These are phyloP conservation scores for Mucor indicus DNA, from an alignment of 371 early-diverging fungal genomes.

Conservation along the genomic window DNA sequence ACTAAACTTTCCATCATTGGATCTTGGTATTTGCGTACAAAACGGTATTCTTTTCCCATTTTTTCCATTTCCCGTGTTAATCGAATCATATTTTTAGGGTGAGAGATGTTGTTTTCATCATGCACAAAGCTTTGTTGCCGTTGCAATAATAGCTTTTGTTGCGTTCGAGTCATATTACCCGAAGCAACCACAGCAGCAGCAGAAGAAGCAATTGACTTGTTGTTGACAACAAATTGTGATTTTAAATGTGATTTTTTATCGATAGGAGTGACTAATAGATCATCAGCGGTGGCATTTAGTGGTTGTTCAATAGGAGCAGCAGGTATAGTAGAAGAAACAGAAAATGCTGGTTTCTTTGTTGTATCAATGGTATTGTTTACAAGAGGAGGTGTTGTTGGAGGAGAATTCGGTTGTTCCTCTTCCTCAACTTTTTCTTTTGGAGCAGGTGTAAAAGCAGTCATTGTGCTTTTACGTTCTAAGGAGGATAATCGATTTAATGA, in stretches of 20 bases:
- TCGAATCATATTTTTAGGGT: conserved; percentile 48
- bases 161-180: conserved; percentile 41
- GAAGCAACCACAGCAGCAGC: conserved; percentile 9
- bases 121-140: conserved; percentile 38
- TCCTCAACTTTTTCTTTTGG: conserved; percentile 1
- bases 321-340: conserved; percentile 6
- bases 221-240: conserved; percentile 24
- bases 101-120: conserved; percentile 40
- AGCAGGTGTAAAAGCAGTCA: conserved; percentile 7
- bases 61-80: conserved; percentile 46
- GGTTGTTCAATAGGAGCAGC: conserved; percentile 17
- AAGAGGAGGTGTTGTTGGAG: conserved; percentile 5
- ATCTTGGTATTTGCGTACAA: conserved; percentile 26
- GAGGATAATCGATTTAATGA: conserved; percentile 19
- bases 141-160: conserved; percentile 47
- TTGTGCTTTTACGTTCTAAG: conserved; percentile 4
- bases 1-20: conserved; percentile 35
- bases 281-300: conserved; percentile 11
- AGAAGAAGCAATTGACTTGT: conserved; percentile 9
- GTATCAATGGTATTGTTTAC: no score
- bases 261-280: neutral
- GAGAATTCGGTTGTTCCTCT: conserved; percentile 5
- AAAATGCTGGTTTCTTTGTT: conserved; percentile 5
- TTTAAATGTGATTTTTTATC: conserved; percentile 9
- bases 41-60: conserved; percentile 42